Percentiles rank a stretch among this genome's conserved stretches.
Conservation (phyloP, 2,329 filamentous ascomycete genomes). For the Cryphonectria nitschkei region DNA sequence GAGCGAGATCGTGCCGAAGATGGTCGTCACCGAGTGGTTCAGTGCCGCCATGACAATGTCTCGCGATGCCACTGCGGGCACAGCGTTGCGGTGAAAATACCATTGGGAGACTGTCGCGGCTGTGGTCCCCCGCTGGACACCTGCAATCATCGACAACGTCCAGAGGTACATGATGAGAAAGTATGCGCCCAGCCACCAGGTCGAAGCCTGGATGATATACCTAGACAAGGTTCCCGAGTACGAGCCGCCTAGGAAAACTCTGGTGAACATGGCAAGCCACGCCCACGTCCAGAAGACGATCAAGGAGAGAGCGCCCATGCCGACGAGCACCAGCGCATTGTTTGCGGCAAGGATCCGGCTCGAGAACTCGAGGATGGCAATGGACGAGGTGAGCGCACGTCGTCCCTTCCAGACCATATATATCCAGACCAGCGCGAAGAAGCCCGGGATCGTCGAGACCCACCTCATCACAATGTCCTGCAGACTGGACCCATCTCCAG, state of each 20-base stretch:
- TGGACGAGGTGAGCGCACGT: slow-evolving; percentile 77
- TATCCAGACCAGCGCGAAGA: slow-evolving; percentile 77
- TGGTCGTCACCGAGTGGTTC: slow-evolving; percentile 78
- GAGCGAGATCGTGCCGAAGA: slow-evolving; percentile 91
- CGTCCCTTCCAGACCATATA: slow-evolving; percentile 83
- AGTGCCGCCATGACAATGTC: slow-evolving; percentile 85
- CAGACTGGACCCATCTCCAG: slow-evolving; percentile 72
- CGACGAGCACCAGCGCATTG: slow-evolving; percentile 80
- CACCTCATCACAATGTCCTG: slow-evolving; percentile 92
- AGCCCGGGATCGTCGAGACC: slow-evolving; percentile 75
- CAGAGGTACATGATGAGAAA: slow-evolving; percentile 96
- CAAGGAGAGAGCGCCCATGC: slow-evolving; percentile 73
- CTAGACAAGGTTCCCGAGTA: slow-evolving; percentile 63
- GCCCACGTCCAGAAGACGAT: slow-evolving; percentile 92
- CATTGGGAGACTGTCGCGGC: slow-evolving; percentile 96
- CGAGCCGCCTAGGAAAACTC: slow-evolving; percentile 91
- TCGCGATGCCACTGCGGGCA: slow-evolving; percentile 74
- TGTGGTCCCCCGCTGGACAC: slow-evolving; percentile 87
- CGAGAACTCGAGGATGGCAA: slow-evolving; percentile 89
- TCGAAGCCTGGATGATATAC: slow-evolving; percentile 85
- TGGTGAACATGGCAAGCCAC: slow-evolving; percentile 96
- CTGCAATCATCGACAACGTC: slow-evolving; percentile 86
- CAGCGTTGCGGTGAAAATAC: slow-evolving; percentile 94
- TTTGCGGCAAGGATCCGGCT: slow-evolving; percentile 86
- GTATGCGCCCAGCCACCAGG: slow-evolving; percentile 92